phyloP scores from a whole-genome alignment of 331 rosid genomes.

The Quercus tomentella region DNA sequence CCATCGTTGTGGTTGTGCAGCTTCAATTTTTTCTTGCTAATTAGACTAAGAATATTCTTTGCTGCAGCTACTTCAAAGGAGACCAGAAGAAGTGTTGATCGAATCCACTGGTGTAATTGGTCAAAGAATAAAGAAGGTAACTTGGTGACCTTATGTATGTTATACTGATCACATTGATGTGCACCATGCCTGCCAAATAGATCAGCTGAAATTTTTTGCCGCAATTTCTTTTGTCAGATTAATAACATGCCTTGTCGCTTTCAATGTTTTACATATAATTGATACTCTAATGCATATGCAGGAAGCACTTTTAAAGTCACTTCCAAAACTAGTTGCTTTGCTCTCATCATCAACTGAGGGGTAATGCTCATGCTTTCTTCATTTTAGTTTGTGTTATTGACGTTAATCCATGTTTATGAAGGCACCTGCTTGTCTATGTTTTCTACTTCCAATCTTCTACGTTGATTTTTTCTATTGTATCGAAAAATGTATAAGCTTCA shows the following conservation, averaged over 20 bases:
- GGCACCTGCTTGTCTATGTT: neutral
- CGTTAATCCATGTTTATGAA: neutral
- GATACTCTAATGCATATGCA: slow-evolving; percentile 12
- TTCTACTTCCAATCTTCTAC: slow-evolving; percentile 15
- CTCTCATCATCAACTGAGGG: slow-evolving; percentile 35
- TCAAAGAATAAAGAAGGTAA: slow-evolving; percentile 83
- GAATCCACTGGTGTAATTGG: slow-evolving; percentile 98
- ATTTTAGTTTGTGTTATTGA: neutral
- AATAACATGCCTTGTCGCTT: slow-evolving; percentile 1
- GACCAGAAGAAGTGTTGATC: slow-evolving; percentile 69
- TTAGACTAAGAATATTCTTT: slow-evolving; percentile 10
- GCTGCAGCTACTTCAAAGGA: slow-evolving; percentile 60
- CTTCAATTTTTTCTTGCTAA: neutral
- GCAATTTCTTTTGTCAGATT: neutral
- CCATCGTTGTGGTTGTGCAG: neutral
- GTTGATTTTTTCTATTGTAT: neutral
- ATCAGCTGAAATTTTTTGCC: slow-evolving; percentile 9
- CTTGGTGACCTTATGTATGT: slow-evolving; percentile 1
- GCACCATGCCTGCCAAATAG: neutral
- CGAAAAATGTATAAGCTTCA: neutral
- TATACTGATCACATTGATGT: slow-evolving; percentile 7
- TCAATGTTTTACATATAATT: neutral
- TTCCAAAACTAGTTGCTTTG: slow-evolving; percentile 40
- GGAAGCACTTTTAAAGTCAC: slow-evolving; percentile 49
- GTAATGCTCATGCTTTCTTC: slow-evolving; percentile 16